phyloP scores from a whole-genome alignment of 2,329 filamentous ascomycete genomes.

The Pseudogymnoascus pannorum region DNA sequence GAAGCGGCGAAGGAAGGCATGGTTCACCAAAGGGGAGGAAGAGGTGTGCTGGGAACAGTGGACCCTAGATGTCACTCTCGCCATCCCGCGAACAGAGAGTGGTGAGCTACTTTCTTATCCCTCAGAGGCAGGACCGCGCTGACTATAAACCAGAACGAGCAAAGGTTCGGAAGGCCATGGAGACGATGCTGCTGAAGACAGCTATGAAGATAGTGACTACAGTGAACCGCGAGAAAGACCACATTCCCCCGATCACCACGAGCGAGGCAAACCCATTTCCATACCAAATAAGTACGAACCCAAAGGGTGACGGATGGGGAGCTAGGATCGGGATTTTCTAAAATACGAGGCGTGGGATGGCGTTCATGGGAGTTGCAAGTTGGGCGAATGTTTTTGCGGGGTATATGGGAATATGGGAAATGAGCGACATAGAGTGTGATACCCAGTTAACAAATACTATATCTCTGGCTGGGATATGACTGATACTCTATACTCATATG shows the following conservation, averaged over 20 bases:
- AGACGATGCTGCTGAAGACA: constrained; percentile 77
- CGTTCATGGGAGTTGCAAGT: neutral
- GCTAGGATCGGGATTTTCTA: constrained; percentile 60
- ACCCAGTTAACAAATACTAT: constrained; percentile 8
- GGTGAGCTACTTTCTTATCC: constrained; percentile 48
- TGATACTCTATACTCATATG: neutral
- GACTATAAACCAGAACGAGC: constrained; percentile 55
- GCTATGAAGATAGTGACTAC: constrained; percentile 84
- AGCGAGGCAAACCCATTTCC: constrained; percentile 90
- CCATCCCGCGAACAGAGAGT: constrained; percentile 79
- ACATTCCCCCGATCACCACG: constrained; percentile 94
- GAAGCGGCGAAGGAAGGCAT: constrained; percentile 78
- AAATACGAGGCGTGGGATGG: constrained; percentile 6
- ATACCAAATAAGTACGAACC: constrained; percentile 85
- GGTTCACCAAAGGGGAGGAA: constrained; percentile 74
- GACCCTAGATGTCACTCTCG: constrained; percentile 89
- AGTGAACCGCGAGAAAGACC: constrained; percentile 83
- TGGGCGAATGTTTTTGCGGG: constrained; percentile 1
- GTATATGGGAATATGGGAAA: constrained; percentile 1
- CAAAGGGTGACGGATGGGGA: constrained; percentile 72
- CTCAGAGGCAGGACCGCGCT: neutral
- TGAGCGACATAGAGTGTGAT: constrained; percentile 4
- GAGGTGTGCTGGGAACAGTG: constrained; percentile 97
- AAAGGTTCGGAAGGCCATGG: constrained; percentile 86
- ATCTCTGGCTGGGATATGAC: constrained; percentile 5